Percentiles rank a stretch among this genome's conserved stretches.
Evolutionary conservation across 225 moss, liverwort and hornwort species (phyloP).

Genomic region (Pseudoscleropodium purum): DNA sequence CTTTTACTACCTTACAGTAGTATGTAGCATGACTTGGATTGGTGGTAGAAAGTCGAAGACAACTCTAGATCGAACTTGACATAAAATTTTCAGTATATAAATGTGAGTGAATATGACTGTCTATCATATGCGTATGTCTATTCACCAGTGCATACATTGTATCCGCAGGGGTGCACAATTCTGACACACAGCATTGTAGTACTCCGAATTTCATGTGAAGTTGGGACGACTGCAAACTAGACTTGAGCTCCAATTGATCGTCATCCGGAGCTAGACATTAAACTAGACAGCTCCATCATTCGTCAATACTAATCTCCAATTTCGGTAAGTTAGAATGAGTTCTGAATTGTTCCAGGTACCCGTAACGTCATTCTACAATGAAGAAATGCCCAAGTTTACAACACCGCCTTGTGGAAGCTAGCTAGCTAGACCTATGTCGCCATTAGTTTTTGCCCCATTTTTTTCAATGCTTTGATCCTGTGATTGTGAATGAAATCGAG

Average conservation of each 20-base stretch:
- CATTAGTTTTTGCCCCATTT: too few relatives aligned
- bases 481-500: background rate
- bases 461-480: background rate
- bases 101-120: background rate
- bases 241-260: background rate
- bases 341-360: background rate
- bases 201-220: background rate
- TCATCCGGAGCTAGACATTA: background rate
- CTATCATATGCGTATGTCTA: background rate
- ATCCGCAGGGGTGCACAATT: background rate
- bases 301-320: background rate
- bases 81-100: background rate
- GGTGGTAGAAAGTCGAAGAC: background rate
- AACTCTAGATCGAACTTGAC: too few relatives aligned
- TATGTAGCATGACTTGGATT: background rate
- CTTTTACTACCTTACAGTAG: background rate
- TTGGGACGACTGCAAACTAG: background rate
- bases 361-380: too few relatives aligned
- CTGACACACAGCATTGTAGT: background rate
- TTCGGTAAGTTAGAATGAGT: background rate
- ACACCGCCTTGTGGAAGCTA: background rate
- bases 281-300: background rate
- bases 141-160: background rate
- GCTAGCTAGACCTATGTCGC: too few relatives aligned
- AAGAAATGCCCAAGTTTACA: too few relatives aligned